A percentile compares a stretch with the other conserved stretches of the same genome.
Conservation (phyloP, 2,329 filamentous ascomycete species). For the Trichoderma sp. region DNA sequence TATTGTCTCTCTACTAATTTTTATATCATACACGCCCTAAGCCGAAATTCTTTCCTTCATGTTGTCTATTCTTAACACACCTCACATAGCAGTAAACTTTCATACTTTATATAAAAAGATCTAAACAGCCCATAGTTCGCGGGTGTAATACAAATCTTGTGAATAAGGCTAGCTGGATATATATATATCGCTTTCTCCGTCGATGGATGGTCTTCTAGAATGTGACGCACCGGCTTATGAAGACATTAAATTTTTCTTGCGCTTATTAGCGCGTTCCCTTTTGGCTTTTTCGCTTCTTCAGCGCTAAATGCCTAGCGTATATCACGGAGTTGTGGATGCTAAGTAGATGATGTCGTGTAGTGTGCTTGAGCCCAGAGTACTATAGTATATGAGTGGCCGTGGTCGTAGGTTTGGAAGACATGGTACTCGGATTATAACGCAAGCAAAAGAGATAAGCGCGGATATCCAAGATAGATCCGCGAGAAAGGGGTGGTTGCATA, state of each 20-base stretch:
- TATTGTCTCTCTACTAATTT: no score
- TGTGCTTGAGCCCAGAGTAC: not conserved
- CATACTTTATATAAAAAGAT: no score
- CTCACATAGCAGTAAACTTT: no score
- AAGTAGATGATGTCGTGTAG: not conserved
- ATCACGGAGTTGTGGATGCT: not conserved
- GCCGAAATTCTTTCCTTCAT: no score
- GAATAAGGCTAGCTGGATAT: no score
- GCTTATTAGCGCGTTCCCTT: not conserved
- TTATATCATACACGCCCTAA: no score
- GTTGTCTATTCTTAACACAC: no score
- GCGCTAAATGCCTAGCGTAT: constrained; percentile 7
- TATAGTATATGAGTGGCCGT: not conserved
- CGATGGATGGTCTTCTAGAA: constrained; percentile 39
- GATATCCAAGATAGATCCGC: not conserved
- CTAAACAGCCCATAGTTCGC: no score
- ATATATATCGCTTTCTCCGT: constrained; percentile 42
- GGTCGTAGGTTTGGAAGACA: constrained; percentile 7
- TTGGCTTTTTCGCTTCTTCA: constrained; percentile 10
- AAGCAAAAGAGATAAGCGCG: not conserved
- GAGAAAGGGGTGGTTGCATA: constrained; percentile 10
- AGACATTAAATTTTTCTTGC: not conserved
- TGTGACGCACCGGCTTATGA: not conserved
- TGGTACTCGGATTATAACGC: not conserved
- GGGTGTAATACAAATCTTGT: no score